Evolutionary conservation across 805 yeast species (phyloP).

Genomic region (Candida berthetii): DNA sequence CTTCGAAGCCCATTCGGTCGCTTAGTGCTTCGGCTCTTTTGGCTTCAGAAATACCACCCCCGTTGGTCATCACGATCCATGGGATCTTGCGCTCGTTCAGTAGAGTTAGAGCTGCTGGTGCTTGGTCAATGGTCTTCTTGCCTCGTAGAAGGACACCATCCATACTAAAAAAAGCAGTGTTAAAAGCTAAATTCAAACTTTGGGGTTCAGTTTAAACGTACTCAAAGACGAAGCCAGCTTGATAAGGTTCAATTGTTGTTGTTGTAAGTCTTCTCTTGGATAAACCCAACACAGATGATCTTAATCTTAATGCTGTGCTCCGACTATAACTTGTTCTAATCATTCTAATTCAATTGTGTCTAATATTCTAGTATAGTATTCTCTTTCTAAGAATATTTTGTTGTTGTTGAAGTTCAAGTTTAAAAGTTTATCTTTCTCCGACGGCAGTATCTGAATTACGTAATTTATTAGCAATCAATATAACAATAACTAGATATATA

Average conservation of each 20-base stretch:
- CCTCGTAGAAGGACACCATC: constrained; percentile 90
- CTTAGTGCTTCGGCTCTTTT: constrained; percentile 52
- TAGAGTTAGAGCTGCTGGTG: constrained; percentile 50
- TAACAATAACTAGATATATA: no score
- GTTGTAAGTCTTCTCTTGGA: neutral
- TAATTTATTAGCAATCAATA: no score
- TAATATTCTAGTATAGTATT: no score
- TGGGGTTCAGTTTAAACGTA: neutral
- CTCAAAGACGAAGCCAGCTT: constrained; percentile 17
- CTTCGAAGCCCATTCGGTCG: constrained; percentile 27
- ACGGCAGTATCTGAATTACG: no score
- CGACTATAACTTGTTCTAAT: no score
- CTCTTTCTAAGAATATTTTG: no score
- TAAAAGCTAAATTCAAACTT: neutral
- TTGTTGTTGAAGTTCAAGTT: no score
- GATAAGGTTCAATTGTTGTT: constrained; percentile 4
- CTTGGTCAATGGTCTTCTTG: constrained; percentile 55
- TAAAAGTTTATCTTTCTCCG: no score
- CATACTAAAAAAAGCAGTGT: constrained; percentile 38
- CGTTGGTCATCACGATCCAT: constrained; percentile 81
- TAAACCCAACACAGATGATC: neutral
- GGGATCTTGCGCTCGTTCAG: constrained; percentile 57
- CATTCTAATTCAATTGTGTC: no score
- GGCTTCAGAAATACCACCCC: constrained; percentile 74
- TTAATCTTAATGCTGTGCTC: neutral